phyloP scores from a whole-genome alignment of 495 filamentous ascomycete species.

The Neurospora sp. region DNA sequence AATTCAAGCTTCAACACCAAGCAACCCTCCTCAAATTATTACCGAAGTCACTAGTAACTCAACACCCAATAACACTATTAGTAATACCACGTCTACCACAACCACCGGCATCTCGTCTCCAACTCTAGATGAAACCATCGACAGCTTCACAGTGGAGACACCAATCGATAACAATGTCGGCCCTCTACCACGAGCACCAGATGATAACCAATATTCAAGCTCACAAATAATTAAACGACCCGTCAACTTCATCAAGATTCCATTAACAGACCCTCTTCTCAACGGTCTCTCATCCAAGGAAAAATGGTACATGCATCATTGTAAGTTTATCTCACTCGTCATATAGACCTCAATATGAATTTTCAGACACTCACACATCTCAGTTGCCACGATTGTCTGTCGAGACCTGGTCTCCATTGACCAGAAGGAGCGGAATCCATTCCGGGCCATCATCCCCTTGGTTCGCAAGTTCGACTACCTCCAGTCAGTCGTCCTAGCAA shows the following conservation, averaged over 20 bases:
- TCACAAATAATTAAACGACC: background rate
- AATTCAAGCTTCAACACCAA: background rate
- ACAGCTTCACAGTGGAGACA: background rate
- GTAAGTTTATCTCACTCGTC: conserved; percentile 18
- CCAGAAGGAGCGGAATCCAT: conserved; percentile 36
- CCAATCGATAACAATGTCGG: background rate
- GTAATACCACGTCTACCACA: background rate
- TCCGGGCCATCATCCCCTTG: conserved; percentile 40
- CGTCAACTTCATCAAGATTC: background rate
- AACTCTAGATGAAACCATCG: background rate
- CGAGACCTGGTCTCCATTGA: conserved; percentile 44
- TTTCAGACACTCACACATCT: background rate
- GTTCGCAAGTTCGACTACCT: conserved; percentile 34
- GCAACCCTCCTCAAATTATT: background rate
- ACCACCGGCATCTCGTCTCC: background rate
- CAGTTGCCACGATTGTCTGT: conserved; percentile 44
- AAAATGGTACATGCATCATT: conserved; percentile 42
- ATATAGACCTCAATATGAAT: background rate
- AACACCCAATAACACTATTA: background rate
- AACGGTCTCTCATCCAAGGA: conserved; percentile 24
- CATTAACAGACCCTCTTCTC: conserved; percentile 26
- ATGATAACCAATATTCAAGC: background rate
- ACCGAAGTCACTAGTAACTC: background rate
- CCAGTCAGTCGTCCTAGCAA: conserved; percentile 40
- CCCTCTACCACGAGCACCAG: background rate